Percentiles rank a stretch among this genome's conserved stretches.
Evolutionary conservation across 1,139 yeast genomes (phyloP).

Genomic region (Suhomyces yuchorum): DNA sequence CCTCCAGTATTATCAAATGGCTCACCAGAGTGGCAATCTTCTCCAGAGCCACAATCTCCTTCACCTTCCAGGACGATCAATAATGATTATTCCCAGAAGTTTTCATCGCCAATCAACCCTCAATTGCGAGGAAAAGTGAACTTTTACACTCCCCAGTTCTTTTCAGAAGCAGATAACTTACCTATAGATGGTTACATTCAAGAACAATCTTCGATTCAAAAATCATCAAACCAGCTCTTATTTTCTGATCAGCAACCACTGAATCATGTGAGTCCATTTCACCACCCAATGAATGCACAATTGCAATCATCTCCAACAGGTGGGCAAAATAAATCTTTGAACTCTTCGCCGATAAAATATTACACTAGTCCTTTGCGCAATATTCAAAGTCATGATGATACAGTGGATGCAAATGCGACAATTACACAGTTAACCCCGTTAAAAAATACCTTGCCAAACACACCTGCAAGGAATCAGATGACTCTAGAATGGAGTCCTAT

Average conservation of each 20-base stretch:
- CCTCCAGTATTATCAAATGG: slow-evolving; percentile 44
- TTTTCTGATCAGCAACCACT: slow-evolving; percentile 5
- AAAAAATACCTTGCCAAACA: slow-evolving; percentile 35
- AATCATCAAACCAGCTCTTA: slow-evolving; percentile 5
- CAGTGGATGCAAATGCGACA: slow-evolving; percentile 45
- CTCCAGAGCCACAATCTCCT: slow-evolving; percentile 48
- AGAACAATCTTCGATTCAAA: slow-evolving; percentile 14
- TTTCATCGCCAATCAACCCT: slow-evolving; percentile 34
- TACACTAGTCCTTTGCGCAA: slow-evolving; percentile 32
- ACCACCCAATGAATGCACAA: slow-evolving; percentile 8
- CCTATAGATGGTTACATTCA: slow-evolving; percentile 5
- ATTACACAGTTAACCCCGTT: slow-evolving; percentile 46
- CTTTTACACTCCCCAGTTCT: slow-evolving; percentile 46
- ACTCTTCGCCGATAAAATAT: slow-evolving; percentile 39
- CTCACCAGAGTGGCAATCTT: slow-evolving; percentile 42
- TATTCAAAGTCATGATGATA: slow-evolving; percentile 32
- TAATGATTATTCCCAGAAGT: slow-evolving; percentile 14
- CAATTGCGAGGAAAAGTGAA: slow-evolving; percentile 22
- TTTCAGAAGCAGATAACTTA: slow-evolving; percentile 29
- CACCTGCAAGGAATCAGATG: slow-evolving; percentile 41
- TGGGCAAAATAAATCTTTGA: slow-evolving; percentile 18
- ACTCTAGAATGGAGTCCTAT: slow-evolving; percentile 59
- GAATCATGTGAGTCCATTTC: slow-evolving; percentile 10
- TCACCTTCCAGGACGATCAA: slow-evolving; percentile 21
- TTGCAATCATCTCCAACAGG: slow-evolving; percentile 35